phyloP scores from a whole-genome alignment of 2,329 filamentous ascomycete species.

The Cercospora nicotianae region DNA sequence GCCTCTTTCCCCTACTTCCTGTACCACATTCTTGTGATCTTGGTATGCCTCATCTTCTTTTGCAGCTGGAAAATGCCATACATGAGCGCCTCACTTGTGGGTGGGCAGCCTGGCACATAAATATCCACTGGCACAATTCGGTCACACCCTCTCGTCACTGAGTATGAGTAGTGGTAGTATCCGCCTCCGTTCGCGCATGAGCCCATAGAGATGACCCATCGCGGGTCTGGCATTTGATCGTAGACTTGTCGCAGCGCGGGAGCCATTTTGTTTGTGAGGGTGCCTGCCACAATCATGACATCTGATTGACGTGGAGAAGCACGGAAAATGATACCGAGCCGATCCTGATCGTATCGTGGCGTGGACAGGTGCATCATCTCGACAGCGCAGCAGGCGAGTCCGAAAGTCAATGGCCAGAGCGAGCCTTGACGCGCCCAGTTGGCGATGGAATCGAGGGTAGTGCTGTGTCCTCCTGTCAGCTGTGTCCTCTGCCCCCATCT shows the following conservation, averaged over 20 bases:
- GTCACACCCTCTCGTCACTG: constrained; percentile 72
- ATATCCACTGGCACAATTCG: constrained; percentile 76
- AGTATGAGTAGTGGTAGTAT: constrained; percentile 83
- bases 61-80: constrained; percentile 72
- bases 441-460: constrained; percentile 73
- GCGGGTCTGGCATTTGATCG: constrained; percentile 89
- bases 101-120: constrained; percentile 72
- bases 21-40: constrained; percentile 58
- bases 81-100: constrained; percentile 54
- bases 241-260: constrained; percentile 84
- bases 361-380: constrained; percentile 93
- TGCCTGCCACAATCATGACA: constrained; percentile 91
- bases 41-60: constrained; percentile 67
- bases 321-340: constrained; percentile 86
- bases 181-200: constrained; percentile 79
- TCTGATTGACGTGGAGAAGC: constrained; percentile 85
- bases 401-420: constrained; percentile 86
- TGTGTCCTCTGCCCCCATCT: not conserved
- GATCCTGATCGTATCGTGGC: constrained; percentile 85
- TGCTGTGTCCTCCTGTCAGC: constrained; percentile 51
- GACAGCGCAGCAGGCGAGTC: constrained; percentile 82
- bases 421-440: constrained; percentile 86
- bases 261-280: constrained; percentile 95
- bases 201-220: constrained; percentile 84
- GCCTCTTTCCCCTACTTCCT: constrained; percentile 42